A percentile compares a stretch with the other conserved stretches of the same genome.
Conservation (phyloP, 495 filamentous ascomycete species). For the Penicillium paxilli region DNA sequence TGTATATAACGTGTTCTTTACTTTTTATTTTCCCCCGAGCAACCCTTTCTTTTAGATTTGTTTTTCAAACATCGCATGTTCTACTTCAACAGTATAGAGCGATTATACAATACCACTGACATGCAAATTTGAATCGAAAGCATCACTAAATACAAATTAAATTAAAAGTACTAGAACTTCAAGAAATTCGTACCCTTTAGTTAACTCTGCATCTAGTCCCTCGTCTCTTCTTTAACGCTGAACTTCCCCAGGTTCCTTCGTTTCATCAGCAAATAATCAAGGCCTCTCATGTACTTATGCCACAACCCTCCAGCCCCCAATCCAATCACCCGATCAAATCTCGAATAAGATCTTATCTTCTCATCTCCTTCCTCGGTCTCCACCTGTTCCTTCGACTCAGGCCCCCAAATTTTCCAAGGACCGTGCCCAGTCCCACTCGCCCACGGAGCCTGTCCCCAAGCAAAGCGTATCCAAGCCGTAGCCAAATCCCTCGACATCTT, state of each 20-base stretch:
- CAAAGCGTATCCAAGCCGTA: slow-evolving; percentile 10
- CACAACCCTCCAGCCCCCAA: slow-evolving; percentile 6
- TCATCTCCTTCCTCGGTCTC: slow-evolving; percentile 13
- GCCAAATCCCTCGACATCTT: not conserved
- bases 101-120: not conserved
- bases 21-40: slow-evolving; percentile 12
- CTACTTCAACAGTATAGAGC: slow-evolving; percentile 14
- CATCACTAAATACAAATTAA: not conserved
- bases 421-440: not conserved
- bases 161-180: not conserved
- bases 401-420: slow-evolving; percentile 14
- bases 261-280: slow-evolving; percentile 12
- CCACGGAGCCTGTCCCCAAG: slow-evolving; percentile 6
- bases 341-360: slow-evolving; percentile 1
- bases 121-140: not conserved
- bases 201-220: not conserved
- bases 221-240: not conserved
- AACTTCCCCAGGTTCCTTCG: slow-evolving; percentile 1
- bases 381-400: not conserved
- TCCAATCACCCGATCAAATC: slow-evolving; percentile 3
- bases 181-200: too few species aligned
- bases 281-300: slow-evolving; percentile 3
- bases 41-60: slow-evolving; percentile 6
- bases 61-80: slow-evolving; percentile 1
- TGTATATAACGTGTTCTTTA: slow-evolving; percentile 24